Evolutionary conservation across 768 basidiomycete species (phyloP).

Genomic region (Boletellus ananas): DNA sequence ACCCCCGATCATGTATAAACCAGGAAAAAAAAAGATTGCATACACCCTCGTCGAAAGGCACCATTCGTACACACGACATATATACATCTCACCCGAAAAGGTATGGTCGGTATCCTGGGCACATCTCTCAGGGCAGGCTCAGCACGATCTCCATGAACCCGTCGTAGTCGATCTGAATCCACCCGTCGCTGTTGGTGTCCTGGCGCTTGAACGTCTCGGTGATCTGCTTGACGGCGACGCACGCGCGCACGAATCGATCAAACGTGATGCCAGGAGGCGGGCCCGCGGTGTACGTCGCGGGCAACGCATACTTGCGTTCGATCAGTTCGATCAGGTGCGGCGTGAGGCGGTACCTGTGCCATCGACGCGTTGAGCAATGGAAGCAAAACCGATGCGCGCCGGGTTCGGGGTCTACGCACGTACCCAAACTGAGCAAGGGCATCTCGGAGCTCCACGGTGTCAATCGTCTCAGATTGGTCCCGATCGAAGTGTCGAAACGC

Average conservation of each 20-base stretch:
- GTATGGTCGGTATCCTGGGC: too few species aligned
- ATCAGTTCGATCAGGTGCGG: constrained; percentile 63
- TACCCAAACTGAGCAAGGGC: constrained; percentile 76
- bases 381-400: too few species aligned
- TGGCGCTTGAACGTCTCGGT: constrained; percentile 65
- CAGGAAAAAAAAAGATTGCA: neutral
- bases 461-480: constrained; percentile 81
- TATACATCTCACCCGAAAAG: constrained; percentile 8
- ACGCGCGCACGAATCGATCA: constrained; percentile 84
- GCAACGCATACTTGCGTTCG: constrained; percentile 69
- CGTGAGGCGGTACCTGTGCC: constrained; percentile 58
- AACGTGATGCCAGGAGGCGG: constrained; percentile 67
- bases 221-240: constrained; percentile 77
- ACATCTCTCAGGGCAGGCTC: constrained; percentile 34
- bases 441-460: constrained; percentile 58
- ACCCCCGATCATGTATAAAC: neutral
- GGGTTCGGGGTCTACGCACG: neutral
- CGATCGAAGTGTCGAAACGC: constrained; percentile 81
- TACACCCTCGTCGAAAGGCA: neutral
- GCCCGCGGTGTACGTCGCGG: constrained; percentile 30
- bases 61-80: constrained; percentile 10
- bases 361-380: neutral
- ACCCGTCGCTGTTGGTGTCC: constrained; percentile 58
- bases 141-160: constrained; percentile 51
- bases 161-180: constrained; percentile 54